Conservation (phyloP, 1,284 basidiomycete species). For the Fomitopsis betulina region DNA sequence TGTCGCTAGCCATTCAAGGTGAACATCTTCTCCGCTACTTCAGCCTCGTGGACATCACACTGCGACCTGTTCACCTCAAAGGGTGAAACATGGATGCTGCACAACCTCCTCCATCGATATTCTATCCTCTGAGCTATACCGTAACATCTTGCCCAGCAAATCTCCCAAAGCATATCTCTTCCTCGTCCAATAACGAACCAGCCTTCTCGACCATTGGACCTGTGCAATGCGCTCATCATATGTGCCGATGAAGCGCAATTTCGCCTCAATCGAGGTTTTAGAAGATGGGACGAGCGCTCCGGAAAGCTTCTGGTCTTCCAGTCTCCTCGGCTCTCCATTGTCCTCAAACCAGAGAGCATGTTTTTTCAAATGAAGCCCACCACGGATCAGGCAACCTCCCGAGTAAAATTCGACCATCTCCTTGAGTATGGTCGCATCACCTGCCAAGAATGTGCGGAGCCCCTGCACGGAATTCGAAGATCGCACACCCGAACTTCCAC, state of each 20-base stretch:
- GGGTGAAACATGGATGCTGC: conserved; percentile 33
- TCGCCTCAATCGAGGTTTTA: conserved; percentile 19
- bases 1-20: too few species aligned
- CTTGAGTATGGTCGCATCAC: conserved; percentile 2
- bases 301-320: background rate
- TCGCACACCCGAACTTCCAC: conserved; percentile 4
- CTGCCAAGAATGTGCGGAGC: conserved; percentile 4
- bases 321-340: background rate
- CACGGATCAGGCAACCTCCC: conserved; percentile 7
- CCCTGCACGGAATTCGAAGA: conserved; percentile 8
- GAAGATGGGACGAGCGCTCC: background rate
- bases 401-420: conserved; percentile 2
- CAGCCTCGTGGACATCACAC: too few species aligned
- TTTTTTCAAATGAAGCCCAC: background rate
- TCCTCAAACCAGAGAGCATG: conserved; percentile 5
- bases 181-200: conserved; percentile 23
- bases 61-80: background rate
- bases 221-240: conserved; percentile 9
- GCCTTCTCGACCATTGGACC: conserved; percentile 30
- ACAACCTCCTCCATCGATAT: conserved; percentile 30
- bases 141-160: conserved; percentile 34
- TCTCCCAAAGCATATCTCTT: conserved; percentile 31
- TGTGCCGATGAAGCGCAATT: conserved; percentile 27
- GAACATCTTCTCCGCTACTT: too few species aligned
- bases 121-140: conserved; percentile 35